Evolutionary conservation across 1,139 yeast species (phyloP).

Genomic region (Nadsonia starkeyi-henricii): DNA sequence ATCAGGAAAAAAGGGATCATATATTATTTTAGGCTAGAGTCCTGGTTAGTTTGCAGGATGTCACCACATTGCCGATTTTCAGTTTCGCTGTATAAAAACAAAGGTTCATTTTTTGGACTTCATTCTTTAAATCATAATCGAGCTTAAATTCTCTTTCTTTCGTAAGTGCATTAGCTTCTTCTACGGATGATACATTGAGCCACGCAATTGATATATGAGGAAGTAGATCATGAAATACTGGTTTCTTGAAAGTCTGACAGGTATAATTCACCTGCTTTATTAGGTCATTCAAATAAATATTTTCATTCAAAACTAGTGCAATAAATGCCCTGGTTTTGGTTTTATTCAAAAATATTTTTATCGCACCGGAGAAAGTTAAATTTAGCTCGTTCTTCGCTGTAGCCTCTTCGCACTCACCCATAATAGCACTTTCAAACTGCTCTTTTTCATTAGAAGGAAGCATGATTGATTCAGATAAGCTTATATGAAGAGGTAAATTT

Average conservation of each 20-base stretch:
- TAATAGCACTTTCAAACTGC: conserved; percentile 9
- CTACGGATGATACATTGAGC: conserved; percentile 6
- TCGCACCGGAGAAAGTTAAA: background rate
- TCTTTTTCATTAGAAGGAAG: conserved; percentile 13
- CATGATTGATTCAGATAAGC: conserved; percentile 23
- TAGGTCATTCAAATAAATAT: conserved; percentile 1
- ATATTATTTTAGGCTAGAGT: too few relatives aligned
- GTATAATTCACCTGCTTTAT: conserved; percentile 8
- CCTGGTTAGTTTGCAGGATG: background rate
- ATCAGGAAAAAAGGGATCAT: too few relatives aligned
- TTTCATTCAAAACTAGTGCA: conserved; percentile 1
- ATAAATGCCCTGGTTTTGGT: conserved; percentile 10
- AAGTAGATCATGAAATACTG: conserved; percentile 7
- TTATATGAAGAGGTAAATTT: conserved; percentile 20
- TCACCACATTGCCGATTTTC: background rate
- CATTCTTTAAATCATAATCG: conserved; percentile 1
- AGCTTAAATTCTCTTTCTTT: background rate
- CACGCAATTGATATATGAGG: conserved; percentile 17
- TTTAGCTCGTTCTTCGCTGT: conserved; percentile 1
- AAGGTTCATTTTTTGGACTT: background rate
- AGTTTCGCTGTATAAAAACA: background rate
- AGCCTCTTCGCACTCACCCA: background rate
- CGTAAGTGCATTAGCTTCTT: background rate
- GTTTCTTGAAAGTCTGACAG: conserved; percentile 7
- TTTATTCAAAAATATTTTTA: conserved; percentile 6